Base-by-base conservation (phyloP, 306 rosid genomes). In the Aeschynomene evenia region DNA sequence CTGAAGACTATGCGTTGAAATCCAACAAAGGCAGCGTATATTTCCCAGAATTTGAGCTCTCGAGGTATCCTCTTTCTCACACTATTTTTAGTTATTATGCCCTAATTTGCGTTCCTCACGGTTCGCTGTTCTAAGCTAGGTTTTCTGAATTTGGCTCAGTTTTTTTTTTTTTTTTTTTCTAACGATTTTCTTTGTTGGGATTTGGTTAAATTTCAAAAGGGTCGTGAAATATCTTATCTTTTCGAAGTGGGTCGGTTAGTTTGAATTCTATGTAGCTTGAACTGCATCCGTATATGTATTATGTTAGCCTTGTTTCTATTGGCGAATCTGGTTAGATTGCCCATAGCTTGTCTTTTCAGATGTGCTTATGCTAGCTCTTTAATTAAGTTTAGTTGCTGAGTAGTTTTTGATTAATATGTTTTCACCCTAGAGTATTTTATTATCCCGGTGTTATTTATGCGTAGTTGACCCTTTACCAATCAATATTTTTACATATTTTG, bases 1-100 rank as follows among this genome's bases (percentile, higher is more conserved):
- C 20, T 8, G 48, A 21, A 61, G 71, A 78, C 71, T 43, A 1
- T 11, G 80, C 75, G 75, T 76, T 76, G 80, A 76, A 37, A 46
- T 61, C 48, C 9, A 43, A 55, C 55, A 16, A 3, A 37, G 19
- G 49, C 48, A 7, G 15, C 29, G 16, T 28, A 20, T 26, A 18
- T 51, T 4, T 40, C 10, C 40, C 28, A 20, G 45, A 60, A 21
- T 12, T 13, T 28, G 4, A 4, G 15, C 64, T 9, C 74, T 22
- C 48, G 19, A 52, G 79, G 76, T 73, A 29, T 45, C 43, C 3
- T 58, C 69, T 48, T 16, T 78, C 77, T 20, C 19, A 48, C 7
- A 39, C 22, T 21, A 37, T 29, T 51, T n/a, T n/a, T n/a, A n/a
- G 7, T 23, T 22, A 6, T 71, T 28, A 37, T 10, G 43, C 43